phyloP scores from a whole-genome alignment of 2,329 filamentous ascomycete genomes.

The Calonectria pseudoreteaudii region DNA sequence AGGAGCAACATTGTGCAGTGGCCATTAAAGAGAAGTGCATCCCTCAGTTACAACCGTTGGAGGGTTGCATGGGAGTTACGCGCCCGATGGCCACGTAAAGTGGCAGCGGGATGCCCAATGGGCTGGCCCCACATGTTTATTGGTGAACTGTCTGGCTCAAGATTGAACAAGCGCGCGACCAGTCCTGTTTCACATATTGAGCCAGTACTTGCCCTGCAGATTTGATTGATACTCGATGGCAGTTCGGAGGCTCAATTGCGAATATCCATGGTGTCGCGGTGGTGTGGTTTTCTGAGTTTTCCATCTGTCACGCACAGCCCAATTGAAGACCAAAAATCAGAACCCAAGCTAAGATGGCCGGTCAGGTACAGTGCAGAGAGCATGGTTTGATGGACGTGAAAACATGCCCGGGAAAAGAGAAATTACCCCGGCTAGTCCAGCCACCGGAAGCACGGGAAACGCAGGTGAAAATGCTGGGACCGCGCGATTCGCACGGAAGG shows the following conservation, averaged over 20 bases:
- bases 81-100: background rate
- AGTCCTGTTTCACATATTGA: background rate
- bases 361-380: background rate
- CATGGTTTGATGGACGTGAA: background rate
- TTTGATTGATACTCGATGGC: background rate
- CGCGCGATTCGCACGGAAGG: background rate
- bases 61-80: background rate
- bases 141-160: background rate
- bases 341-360: background rate
- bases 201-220: background rate
- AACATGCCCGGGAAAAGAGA: background rate
- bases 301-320: background rate
- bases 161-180: background rate
- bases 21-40: background rate
- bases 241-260: background rate
- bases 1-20: background rate
- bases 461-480: background rate
- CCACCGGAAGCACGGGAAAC: constrained; percentile 10
- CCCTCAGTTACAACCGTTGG: no score
- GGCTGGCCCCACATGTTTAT: background rate
- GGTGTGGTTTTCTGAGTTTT: background rate
- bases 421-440: constrained; percentile 10
- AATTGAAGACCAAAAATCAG: no score
- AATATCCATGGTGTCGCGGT: background rate
- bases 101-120: background rate